These are phyloP conservation scores for Helianthus annuus DNA, from an alignment of 129 eudicot species.

Conservation along the genomic window HanXRQr2.0-SUNRISE NC_035439.2:71726585-71727084, in stretches of 20 bases:
- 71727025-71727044: not conserved
- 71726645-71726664: too few relatives aligned
- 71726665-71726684: too few relatives aligned
- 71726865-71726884: too few relatives aligned
- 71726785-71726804: not conserved
- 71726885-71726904: not conserved
- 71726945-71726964: constrained; percentile 74
- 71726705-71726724: too few relatives aligned
- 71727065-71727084: not conserved
- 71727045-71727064: not conserved
- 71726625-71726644: too few relatives aligned
- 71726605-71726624: too few relatives aligned
- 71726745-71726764: not conserved
- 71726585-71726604: too few relatives aligned
- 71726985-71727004: constrained; percentile 92
- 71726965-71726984: constrained; percentile 74
- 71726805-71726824: too few relatives aligned
- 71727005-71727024: constrained; percentile 9
- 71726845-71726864: too few relatives aligned
- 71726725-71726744: not conserved
- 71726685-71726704: too few relatives aligned
- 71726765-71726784: constrained; percentile 9
- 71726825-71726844: too few relatives aligned
- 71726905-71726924: constrained; percentile 81
- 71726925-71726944: constrained; percentile 58